Evolutionary conservation across 192 early-diverging fungal species (phyloP).

Genomic region (Geosiphon pyriformis): DNA sequence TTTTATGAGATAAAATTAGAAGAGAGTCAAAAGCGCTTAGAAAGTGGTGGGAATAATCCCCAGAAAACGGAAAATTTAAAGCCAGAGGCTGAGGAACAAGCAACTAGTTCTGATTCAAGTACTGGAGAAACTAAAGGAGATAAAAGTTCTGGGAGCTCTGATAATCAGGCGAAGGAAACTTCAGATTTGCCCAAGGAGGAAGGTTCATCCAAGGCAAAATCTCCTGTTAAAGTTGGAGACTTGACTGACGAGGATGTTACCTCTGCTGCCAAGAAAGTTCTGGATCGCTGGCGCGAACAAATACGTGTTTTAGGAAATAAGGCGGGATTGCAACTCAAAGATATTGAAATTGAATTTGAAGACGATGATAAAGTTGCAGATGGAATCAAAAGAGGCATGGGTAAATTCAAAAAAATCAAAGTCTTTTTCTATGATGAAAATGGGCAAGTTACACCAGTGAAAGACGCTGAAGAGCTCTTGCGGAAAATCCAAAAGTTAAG

Average conservation of each 20-base stretch:
- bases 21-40: not conserved
- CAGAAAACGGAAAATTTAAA: not conserved
- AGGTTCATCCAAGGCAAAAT: not conserved
- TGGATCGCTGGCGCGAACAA: not conserved
- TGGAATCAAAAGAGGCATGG: not conserved
- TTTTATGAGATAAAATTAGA: constrained; percentile 31
- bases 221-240: not conserved
- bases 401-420: not conserved
- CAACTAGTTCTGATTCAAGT: not conserved
- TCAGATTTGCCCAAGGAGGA: not conserved
- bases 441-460: not conserved
- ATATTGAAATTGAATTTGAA: not conserved
- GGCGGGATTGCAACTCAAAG: not conserved
- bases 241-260: not conserved
- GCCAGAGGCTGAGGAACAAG: not conserved
- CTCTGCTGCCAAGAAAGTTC: not conserved
- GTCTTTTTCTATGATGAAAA: not conserved
- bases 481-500: not conserved
- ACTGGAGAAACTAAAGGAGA: no score
- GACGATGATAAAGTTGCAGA: not conserved
- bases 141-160: not conserved
- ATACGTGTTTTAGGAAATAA: not conserved
- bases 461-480: not conserved
- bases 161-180: not conserved
- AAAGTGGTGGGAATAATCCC: not conserved